Evolutionary conservation across 176 grass and related monocot genomes (phyloP).

Genomic region (Bothriochloa decipiens): DNA sequence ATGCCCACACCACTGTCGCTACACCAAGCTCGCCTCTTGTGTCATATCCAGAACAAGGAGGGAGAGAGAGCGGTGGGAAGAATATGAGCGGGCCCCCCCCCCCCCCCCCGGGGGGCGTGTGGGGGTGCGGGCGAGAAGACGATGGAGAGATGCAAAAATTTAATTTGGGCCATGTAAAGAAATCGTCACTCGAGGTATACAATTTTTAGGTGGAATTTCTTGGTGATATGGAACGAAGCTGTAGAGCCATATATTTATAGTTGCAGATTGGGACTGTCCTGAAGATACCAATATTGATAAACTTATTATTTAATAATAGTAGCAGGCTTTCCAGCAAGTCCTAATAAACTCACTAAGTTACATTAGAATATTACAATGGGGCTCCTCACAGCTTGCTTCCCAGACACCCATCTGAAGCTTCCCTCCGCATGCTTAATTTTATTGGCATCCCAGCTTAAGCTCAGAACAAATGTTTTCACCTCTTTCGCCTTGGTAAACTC

Average conservation of each 20-base stretch:
- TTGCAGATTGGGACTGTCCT: not conserved
- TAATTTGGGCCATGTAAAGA: not conserved
- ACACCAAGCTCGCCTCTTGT: no score
- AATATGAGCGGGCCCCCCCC: no score
- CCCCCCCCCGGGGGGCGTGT: no score
- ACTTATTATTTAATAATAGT: not conserved
- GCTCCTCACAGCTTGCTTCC: constrained; percentile 44
- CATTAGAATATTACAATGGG: constrained; percentile 45
- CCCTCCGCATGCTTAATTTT: constrained; percentile 7
- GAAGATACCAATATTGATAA: not conserved
- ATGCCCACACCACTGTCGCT: no score
- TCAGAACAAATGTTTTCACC: constrained; percentile 43
- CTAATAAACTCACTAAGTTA: not conserved
- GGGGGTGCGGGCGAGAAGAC: not conserved
- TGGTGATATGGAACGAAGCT: not conserved
- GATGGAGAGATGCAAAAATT: not conserved
- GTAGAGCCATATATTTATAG: not conserved
- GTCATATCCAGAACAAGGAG: no score
- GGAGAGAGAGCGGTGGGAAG: no score
- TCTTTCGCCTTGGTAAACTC: constrained; percentile 43
- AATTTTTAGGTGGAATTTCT: not conserved
- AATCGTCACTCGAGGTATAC: not conserved
- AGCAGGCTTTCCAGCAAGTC: not conserved
- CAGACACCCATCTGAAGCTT: constrained; percentile 45
- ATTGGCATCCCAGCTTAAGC: constrained; percentile 38